phyloP scores from a whole-genome alignment of 75 land plant species.

The Cupressus sempervirens region DNA sequence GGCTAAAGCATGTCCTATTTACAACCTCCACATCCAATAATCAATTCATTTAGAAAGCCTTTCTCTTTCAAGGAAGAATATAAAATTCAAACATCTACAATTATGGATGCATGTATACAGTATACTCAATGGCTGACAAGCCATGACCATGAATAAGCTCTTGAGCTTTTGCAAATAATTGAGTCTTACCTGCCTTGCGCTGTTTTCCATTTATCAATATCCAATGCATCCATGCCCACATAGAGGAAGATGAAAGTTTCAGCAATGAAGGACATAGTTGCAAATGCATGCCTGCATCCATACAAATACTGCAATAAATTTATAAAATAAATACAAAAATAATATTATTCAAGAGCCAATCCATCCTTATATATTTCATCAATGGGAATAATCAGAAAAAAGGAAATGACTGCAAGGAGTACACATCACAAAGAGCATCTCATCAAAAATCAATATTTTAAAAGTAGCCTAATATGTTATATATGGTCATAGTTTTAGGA shows the following conservation, averaged over 20 bases:
- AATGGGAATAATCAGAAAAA: neutral
- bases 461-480: neutral
- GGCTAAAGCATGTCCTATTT: too few species aligned
- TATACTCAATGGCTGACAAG: too few species aligned
- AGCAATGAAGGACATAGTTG: slow-evolving; percentile 38
- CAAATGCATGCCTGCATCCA: slow-evolving; percentile 30
- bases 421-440: neutral
- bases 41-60: too few species aligned
- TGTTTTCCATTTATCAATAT: slow-evolving; percentile 28
- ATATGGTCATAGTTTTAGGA: neutral
- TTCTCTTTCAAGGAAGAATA: too few species aligned
- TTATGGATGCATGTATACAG: too few species aligned
- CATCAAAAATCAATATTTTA: neutral
- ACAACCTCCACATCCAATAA: too few species aligned
- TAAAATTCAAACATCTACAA: too few species aligned
- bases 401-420: neutral
- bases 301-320: neutral
- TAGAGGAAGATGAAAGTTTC: slow-evolving; percentile 10
- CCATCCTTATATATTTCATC: neutral
- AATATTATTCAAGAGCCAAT: neutral
- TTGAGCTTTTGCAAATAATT: too few species aligned
- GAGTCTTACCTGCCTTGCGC: slow-evolving; percentile 16
- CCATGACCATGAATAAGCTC: too few species aligned
- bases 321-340: neutral
- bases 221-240: slow-evolving; percentile 45